Evolutionary conservation across 2,329 filamentous ascomycete species (phyloP), one percentile per base, ranked within the genome.

Genomic region (Nothopassalora personata): DNA sequence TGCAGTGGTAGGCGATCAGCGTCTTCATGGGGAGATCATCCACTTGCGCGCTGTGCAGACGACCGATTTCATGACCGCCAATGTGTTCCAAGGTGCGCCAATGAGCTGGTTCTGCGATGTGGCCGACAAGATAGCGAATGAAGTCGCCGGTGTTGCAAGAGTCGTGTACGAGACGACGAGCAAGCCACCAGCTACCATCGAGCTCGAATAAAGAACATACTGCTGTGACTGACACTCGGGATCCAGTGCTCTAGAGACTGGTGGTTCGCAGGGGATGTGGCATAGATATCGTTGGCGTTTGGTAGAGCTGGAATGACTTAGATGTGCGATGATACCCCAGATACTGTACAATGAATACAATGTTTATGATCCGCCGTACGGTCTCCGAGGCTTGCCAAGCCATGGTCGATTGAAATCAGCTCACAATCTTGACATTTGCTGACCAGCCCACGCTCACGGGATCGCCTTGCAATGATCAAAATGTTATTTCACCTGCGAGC

Each of bases 41-140:
- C 79, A 82, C 49, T 72, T 87, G 39, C 75, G 86, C 59, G 86
- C 85, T 1, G 84, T 88, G 3, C 78, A 82, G 68, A 87, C 80
- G 56, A 80, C 77, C 3, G 85, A 90, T 65, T 89, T 90, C 73
- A 92, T 92, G 89, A 89, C 82, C 2, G 88, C 87, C 27, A 83
- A 89, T 71, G 82, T 83, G 61, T 91, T 83, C 73, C 79, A 83
- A 55, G 90, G 90, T 68, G 77, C 82, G 56, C 53, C 59, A 1
- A 81, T 81, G 64, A 77, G 80, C 19, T 86, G 91, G 70, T 77
- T 93, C 62, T 83, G 84, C 74, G 77, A 77, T 60, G 85, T 91
- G 33, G 81, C 81, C 49, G 82, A 79, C 13, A 79, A 86, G 60
- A 92, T 92, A 68, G 83, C 89, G 60, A 93, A 91, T 68, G 85